phyloP scores from a whole-genome alignment of 805 yeast species.

The Ogataea corticis region DNA sequence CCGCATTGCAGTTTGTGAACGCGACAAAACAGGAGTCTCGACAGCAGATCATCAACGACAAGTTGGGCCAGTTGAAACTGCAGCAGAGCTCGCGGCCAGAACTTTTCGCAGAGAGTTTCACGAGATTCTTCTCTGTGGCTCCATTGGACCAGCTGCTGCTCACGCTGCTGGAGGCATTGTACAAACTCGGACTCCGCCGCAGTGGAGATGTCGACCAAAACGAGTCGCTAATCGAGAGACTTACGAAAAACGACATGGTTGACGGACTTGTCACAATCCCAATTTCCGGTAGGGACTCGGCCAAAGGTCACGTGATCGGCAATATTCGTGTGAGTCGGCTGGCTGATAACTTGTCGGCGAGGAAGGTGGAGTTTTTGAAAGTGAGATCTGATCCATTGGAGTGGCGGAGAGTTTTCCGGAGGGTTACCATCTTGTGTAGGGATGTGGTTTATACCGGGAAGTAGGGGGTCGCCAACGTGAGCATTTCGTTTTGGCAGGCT shows the following conservation, averaged over 20 bases:
- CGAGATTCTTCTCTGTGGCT: slow-evolving; percentile 50
- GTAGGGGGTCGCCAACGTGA: too few relatives aligned
- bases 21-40: slow-evolving; percentile 20
- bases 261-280: slow-evolving; percentile 39
- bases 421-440: slow-evolving; percentile 55
- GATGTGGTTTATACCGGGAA: slow-evolving; percentile 50
- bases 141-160: slow-evolving; percentile 46
- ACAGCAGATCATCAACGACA: slow-evolving; percentile 23
- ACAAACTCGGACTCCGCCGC: slow-evolving; percentile 40
- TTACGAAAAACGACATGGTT: slow-evolving; percentile 30
- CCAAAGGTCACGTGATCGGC: slow-evolving; percentile 48
- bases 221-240: slow-evolving; percentile 21
- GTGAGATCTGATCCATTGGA: slow-evolving; percentile 69
- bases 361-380: slow-evolving; percentile 55
- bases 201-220: slow-evolving; percentile 18
- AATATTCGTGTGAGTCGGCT: slow-evolving; percentile 43
- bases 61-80: slow-evolving; percentile 21
- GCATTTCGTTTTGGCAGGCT: too few relatives aligned
- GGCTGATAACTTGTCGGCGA: slow-evolving; percentile 39
- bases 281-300: slow-evolving; percentile 44
- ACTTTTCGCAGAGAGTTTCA: slow-evolving; percentile 44
- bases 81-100: slow-evolving; percentile 24
- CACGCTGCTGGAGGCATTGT: slow-evolving; percentile 42
- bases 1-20: slow-evolving; percentile 46
- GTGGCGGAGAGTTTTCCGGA: slow-evolving; percentile 68